Base-by-base conservation (phyloP, 805 yeast genomes). In the Wickerhamomyces pijperi region DNA sequence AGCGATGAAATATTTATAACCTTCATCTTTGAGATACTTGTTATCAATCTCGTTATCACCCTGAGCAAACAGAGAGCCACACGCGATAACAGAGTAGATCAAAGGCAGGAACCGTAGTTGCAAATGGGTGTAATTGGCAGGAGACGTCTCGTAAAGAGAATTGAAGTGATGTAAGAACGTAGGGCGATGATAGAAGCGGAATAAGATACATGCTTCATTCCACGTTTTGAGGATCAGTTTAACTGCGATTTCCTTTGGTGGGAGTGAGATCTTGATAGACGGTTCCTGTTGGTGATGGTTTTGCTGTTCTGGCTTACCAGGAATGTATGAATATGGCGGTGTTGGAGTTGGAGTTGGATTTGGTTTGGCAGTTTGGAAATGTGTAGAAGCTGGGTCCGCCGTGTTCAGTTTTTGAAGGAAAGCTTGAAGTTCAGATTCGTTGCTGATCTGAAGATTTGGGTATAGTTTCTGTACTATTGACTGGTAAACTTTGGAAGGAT, bases 151-250 rank as follows among this genome's bases (percentile, higher is more conserved):
- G 57, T 86, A 86, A 19, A 86, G 62, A 41, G 77, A 71, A 48
- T 84, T 86, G 29, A 87, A 67, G 50, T 83, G 87, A 46, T 74
- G 74, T 38, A 82, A 68, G 47, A 86, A 77, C 2, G 87, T 74
- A 1, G 95, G 94, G 28, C 95, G 67, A 54, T 87, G 96, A 56
- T 84, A 84, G 54, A 87, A 86, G 39, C 95, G 65, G 53, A 86
- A 81, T 38, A 88, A 62, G 9, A 92, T 72, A 60, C 94, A 85
- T 2, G 94, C 87, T 48, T 82, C 80, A 49, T 78, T 76, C 94
- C 95, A 87, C 3, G 90, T 84, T 36, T 77, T 74, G 49, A 75
- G 76, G 21, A 87, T 76, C 49, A 87, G 68, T 49, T 76, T 74
- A 31, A 84, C 59, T 0, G 95, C 90, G 19, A 74, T 72, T 18